phyloP scores from a whole-genome alignment of 441 rosid species.

The Arabidopsis lyrata region DNA sequence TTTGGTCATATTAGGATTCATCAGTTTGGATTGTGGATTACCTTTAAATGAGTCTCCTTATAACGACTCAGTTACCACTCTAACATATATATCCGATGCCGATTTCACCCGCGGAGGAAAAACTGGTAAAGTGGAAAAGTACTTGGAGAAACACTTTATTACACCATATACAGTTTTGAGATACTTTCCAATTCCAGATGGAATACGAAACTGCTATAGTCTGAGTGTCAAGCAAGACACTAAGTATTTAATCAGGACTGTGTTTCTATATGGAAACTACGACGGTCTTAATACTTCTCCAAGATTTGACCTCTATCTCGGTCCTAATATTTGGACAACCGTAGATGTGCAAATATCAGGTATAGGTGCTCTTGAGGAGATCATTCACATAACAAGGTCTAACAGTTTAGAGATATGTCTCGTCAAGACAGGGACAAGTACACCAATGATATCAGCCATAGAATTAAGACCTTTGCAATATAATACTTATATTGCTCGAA shows the following conservation, averaged over 20 bases:
- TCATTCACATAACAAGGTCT: constrained; percentile 42
- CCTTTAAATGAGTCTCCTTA: constrained; percentile 37
- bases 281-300: constrained; percentile 34
- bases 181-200: constrained; percentile 50
- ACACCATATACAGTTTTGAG: constrained; percentile 27
- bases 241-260: constrained; percentile 26
- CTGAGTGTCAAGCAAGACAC: background rate
- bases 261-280: constrained; percentile 47
- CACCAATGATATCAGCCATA: too few species aligned
- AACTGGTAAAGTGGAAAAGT: constrained; percentile 22
- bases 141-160: background rate
- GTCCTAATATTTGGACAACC: constrained; percentile 41
- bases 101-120: constrained; percentile 36
- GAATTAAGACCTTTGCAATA: too few species aligned
- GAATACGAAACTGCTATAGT: constrained; percentile 44
- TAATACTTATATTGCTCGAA: too few species aligned
- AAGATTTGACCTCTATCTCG: constrained; percentile 36
- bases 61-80: constrained; percentile 37
- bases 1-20: too few species aligned
- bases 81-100: constrained; percentile 46
- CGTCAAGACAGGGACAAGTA: too few species aligned
- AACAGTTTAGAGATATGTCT: background rate
- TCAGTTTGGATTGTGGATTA: constrained; percentile 39
- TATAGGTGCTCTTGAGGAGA: constrained; percentile 32
- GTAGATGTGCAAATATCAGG: background rate